Conservation (phyloP, 1,139 yeast species). For the Geotrichum siamense region DNA sequence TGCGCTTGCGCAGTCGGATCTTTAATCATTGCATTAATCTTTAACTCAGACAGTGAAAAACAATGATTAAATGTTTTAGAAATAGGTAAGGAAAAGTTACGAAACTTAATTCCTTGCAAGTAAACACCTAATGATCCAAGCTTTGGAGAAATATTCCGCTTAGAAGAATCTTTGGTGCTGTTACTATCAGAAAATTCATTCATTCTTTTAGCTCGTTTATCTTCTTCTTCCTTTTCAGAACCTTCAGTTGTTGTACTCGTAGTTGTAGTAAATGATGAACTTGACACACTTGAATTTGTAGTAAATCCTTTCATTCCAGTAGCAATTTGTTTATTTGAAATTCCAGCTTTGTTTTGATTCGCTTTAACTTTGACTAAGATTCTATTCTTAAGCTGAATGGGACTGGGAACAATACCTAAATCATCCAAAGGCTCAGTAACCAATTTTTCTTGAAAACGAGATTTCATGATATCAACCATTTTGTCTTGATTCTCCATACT, state of each 20-base stretch:
- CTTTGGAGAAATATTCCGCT: constrained; percentile 29
- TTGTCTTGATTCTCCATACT: constrained; percentile 53
- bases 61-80: constrained; percentile 76
- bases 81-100: constrained; percentile 79
- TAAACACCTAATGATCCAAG: constrained; percentile 60
- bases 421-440: constrained; percentile 40
- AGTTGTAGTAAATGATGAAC: constrained; percentile 1
- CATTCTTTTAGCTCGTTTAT: not conserved
- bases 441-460: constrained; percentile 53
- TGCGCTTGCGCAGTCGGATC: constrained; percentile 47
- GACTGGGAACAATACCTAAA: constrained; percentile 55
- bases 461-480: constrained; percentile 47
- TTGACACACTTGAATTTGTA: not conserved
- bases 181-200: not conserved
- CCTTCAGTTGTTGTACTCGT: constrained; percentile 7
- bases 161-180: constrained; percentile 3
- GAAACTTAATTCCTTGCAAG: constrained; percentile 65
- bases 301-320: too few relatives aligned
- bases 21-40: constrained; percentile 54
- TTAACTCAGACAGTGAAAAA: constrained; percentile 77
- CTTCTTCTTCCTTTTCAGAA: constrained; percentile 6
- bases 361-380: constrained; percentile 70
- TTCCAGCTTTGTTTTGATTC: not conserved
- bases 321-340: not conserved
- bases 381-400: constrained; percentile 58